Base-by-base conservation (phyloP, 176 grass and related monocot species). In the Lolium perenne region DNA sequence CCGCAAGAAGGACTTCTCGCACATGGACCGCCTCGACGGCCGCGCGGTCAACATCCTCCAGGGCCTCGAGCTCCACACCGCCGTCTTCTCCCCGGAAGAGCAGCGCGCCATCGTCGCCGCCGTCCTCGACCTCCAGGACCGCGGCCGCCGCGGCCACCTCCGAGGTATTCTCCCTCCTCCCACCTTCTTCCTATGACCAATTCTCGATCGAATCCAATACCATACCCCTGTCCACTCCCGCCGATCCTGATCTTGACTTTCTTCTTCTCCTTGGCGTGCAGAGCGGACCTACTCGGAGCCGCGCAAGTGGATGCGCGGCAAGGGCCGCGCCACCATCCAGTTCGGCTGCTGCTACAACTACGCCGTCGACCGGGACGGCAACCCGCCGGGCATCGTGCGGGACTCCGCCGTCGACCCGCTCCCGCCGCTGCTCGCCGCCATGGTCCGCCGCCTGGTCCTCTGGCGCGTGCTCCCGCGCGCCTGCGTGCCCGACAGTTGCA, bases 261-360 rank as follows among this genome's bases (percentile, higher is more conserved):
- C 26, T 29, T 2, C 46, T 50, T 0, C 6, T 12, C 9, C 3
- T 8, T 22, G 3, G 4, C 18, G 26, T 29, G 38, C 85, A 87
- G 91, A 77, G 10, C 83, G 86, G 11, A 95, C 86, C 9, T 95
- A 93, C 80, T 91, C 93, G 41, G 93, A 90, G 63, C 94, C 91
- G 3, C 77, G 63, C 23, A 93, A 93, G 83, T 95, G 94, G 94
- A 95, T 95, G 91, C 88, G 88, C 38, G 93, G 93, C 2, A 92
- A 95, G 53, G 93, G 93, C 14, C 75, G 93, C 2, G 75, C 83
- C 0, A 95, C 93, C 0, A 80, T 92, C 67, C 93, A 95, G 60
- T 95, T 95, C 71, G 88, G 93, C 18, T 95, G 93, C 57, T 93
- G 93, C 62, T 93, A 93, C 80, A 95, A 93, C 78, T 95, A 95